Evolutionary conservation across 2,329 filamentous ascomycete species (phyloP).

Genomic region (Chaetomiaceae sp.): DNA sequence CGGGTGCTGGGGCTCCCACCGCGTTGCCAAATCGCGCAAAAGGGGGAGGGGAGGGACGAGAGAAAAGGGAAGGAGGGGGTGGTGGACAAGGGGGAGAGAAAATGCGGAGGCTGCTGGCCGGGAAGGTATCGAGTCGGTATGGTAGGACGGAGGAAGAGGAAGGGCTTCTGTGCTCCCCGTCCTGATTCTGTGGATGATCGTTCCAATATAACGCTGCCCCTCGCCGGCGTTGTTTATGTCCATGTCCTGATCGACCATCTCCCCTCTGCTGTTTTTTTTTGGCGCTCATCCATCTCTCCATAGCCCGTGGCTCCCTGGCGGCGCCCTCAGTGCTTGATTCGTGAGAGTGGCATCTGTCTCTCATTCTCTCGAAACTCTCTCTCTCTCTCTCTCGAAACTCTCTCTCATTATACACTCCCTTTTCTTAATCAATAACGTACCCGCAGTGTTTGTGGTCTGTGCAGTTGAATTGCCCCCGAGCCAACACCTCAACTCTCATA

Average conservation of each 20-base stretch:
- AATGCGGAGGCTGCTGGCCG: conserved; percentile 3
- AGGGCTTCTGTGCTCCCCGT: not conserved
- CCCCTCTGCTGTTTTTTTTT: conserved; percentile 6
- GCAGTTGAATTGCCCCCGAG: not conserved
- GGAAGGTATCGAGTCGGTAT: too few species aligned
- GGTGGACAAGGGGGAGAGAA: conserved; percentile 5
- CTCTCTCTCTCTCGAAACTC: not conserved
- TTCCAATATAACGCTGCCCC: conserved; percentile 15
- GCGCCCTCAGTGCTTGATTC: conserved; percentile 4
- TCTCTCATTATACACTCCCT: not conserved
- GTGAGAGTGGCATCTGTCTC: not conserved
- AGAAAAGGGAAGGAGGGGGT: too few species aligned
- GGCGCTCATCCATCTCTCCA: conserved; percentile 3
- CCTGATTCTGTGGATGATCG: not conserved
- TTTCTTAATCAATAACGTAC: not conserved
- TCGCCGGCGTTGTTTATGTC: conserved; percentile 10
- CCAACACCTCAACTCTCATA: not conserved
- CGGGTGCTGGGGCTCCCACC: not conserved
- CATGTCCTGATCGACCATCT: conserved; percentile 10
- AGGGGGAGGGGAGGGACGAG: conserved; percentile 6
- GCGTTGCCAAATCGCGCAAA: conserved; percentile 16
- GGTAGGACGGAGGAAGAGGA: not conserved
- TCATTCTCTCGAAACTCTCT: not conserved
- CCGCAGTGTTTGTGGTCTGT: not conserved
- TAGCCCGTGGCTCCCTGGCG: conserved; percentile 8